phyloP scores from a whole-genome alignment of 805 yeast species.

The Teunomyces barrocoloradensis region DNA sequence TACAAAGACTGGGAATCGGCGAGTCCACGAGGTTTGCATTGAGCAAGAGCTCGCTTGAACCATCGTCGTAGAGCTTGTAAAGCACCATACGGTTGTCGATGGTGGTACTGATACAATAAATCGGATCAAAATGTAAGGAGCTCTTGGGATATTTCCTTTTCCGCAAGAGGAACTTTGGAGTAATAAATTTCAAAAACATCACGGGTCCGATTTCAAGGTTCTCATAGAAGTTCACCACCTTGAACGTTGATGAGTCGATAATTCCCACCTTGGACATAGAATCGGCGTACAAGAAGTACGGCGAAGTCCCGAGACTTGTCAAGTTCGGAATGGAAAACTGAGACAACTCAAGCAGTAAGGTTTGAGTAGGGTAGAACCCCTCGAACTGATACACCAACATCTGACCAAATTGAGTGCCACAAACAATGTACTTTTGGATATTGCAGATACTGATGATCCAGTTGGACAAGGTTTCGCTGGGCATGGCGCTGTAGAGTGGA shows the following conservation, averaged over 20 bases:
- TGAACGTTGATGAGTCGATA: constrained; percentile 14
- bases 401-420: constrained; percentile 34
- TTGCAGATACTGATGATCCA: constrained; percentile 26
- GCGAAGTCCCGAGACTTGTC: constrained; percentile 13
- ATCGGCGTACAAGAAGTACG: constrained; percentile 24
- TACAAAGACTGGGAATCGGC: constrained; percentile 10
- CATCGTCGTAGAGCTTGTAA: constrained; percentile 21
- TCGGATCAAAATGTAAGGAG: constrained; percentile 19
- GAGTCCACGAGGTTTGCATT: constrained; percentile 13
- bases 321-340: constrained; percentile 23
- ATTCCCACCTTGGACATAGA: constrained; percentile 31
- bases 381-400: constrained; percentile 18
- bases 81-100: constrained; percentile 20
- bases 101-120: constrained; percentile 21
- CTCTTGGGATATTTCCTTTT: constrained; percentile 6
- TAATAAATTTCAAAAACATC: constrained; percentile 14
- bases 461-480: constrained; percentile 10
- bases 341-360: constrained; percentile 16
- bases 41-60: constrained; percentile 13
- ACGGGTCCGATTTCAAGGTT: constrained; percentile 23
- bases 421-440: constrained; percentile 13
- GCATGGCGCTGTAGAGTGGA: constrained; percentile 9
- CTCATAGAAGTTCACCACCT: constrained; percentile 17
- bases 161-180: constrained; percentile 4
- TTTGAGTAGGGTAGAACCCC: constrained; percentile 13